These are phyloP conservation scores for Xerocomellus dryophilus DNA, from an alignment of 768 basidiomycete genomes.

Conservation along the genomic window DNA sequence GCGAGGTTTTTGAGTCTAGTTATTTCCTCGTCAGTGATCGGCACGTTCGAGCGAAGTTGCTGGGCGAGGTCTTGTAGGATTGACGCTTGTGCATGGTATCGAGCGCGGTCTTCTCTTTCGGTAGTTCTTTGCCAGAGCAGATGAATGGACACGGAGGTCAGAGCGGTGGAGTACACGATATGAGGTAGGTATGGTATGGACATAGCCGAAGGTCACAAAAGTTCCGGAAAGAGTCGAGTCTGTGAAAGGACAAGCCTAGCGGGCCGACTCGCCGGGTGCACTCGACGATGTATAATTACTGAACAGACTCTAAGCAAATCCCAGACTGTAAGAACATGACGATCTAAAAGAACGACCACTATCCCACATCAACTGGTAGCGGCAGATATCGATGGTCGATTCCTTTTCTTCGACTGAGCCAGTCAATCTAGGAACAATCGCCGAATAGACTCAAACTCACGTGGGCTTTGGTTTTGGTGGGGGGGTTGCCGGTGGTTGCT, in stretches of 20 bases:
- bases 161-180: constrained; percentile 59
- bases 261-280: background rate
- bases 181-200: constrained; percentile 54
- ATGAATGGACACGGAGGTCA: constrained; percentile 68
- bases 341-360: background rate
- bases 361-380: constrained; percentile 5
- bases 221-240: background rate
- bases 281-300: background rate
- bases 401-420: constrained; percentile 17
- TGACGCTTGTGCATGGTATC: constrained; percentile 54
- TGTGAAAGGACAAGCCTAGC: background rate
- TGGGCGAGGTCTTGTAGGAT: constrained; percentile 58
- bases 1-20: constrained; percentile 54
- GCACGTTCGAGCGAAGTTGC: constrained; percentile 47
- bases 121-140: constrained; percentile 51
- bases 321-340: background rate
- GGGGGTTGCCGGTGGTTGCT: background rate
- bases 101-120: constrained; percentile 52
- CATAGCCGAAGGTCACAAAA: constrained; percentile 13
- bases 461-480: constrained; percentile 13
- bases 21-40: constrained; percentile 49
- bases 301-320: background rate
- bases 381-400: background rate
- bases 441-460: constrained; percentile 10
- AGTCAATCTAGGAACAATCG: constrained; percentile 6